Conservation (phyloP, 2,329 filamentous ascomycete genomes). For the Chrysoporthe deuterocubensis region DNA sequence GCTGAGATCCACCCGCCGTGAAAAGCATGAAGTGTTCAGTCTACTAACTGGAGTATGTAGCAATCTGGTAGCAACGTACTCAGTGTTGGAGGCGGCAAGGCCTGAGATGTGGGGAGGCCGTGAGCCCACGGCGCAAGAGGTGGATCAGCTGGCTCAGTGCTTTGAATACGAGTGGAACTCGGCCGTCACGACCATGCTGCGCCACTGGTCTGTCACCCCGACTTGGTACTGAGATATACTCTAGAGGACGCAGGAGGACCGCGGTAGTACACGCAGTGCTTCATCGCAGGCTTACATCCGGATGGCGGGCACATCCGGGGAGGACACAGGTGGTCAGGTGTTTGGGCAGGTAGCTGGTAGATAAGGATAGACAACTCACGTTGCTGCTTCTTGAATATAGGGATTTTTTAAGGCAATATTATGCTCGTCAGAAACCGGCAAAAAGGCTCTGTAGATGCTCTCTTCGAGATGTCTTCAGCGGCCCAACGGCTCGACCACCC, state of each 20-base stretch:
- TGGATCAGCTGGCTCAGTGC: conserved; percentile 61
- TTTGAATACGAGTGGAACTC: conserved; percentile 70
- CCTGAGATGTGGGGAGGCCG: conserved; percentile 72
- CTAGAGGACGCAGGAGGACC: background rate
- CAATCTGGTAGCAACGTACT: conserved; percentile 64
- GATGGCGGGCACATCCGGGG: conserved; percentile 3
- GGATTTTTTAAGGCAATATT: background rate
- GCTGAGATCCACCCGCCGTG: background rate
- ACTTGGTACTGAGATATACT: conserved; percentile 50
- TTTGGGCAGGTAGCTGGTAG: background rate
- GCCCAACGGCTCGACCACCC: no score
- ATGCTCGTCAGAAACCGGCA: no score
- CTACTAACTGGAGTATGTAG: conserved; percentile 41
- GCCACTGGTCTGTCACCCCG: conserved; percentile 69
- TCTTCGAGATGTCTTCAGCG: no score
- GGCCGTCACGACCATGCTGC: conserved; percentile 67
- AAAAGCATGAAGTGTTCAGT: background rate
- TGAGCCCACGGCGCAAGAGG: conserved; percentile 58
- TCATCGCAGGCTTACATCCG: background rate
- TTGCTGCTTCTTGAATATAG: background rate
- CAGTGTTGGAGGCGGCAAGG: conserved; percentile 62
- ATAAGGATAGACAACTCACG: background rate
- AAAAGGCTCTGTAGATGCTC: no score
- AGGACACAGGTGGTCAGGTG: background rate
- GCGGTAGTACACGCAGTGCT: background rate